Base-by-base conservation (phyloP, 306 rosid species). In the Dalbergia cultrata region DNA sequence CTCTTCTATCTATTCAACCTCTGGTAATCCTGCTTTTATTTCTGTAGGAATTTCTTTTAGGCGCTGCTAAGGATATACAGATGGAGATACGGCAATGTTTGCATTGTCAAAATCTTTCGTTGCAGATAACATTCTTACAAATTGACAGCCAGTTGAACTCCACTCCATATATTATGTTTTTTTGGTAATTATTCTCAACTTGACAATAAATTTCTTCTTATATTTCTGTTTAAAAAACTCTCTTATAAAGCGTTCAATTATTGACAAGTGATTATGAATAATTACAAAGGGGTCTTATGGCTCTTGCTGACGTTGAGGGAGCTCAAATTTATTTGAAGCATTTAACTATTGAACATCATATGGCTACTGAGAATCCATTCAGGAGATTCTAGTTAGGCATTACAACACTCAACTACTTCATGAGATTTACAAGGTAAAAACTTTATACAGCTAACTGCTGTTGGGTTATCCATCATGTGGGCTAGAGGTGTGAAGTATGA, bases 291-390 rank as follows among this genome's bases (percentile, higher is more conserved):
- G 98, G 97, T 76, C 90, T 95, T 33, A 89, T 82, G 94, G 94
- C 99, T 65, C 94, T 95, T 74, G 99, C 97, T 79, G 97, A 95
- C 85, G 92, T 95, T 78, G 99, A 95, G 88, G 97, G 97, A 81
- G 99, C 99, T 67, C 89, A 86, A 77, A 90, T 95, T 86, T 93
- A 91, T 88, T 85, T 95, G 67, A 95, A 89, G 86, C 90, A 86
- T 72, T 78, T 95, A 73, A 88, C 88, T 63, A 91, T 95, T 88
- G 85, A 94, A 68, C 97, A 93, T 87, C 97, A 92, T 77, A 93
- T 93, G 92, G 95, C 97, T 81, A 91, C 76, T 88, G 88, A 90
- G 94, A 91, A 67, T 92, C 99, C 75, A 87, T 95, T 62, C 90
- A 86, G 78, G 95, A 93, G 80, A 89, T 91, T 81, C 76, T 95